These are phyloP conservation scores for Holtermannia corniformis DNA, from an alignment of 768 basidiomycete species.

Conservation along the genomic window DNA sequence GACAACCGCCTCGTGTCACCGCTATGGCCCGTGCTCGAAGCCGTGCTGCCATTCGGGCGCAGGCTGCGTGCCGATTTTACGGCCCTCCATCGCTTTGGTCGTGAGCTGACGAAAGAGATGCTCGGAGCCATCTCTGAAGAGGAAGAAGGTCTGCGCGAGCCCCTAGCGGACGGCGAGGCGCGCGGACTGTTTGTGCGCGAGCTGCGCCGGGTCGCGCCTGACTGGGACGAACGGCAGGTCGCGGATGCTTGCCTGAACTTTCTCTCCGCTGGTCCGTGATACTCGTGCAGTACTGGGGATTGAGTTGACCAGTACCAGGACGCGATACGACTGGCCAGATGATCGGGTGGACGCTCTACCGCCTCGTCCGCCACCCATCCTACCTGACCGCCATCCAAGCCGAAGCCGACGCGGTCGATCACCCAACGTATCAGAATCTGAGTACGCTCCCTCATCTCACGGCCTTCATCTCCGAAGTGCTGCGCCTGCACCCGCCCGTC, in stretches of 20 bases:
- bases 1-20: slow-evolving; percentile 15
- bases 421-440: slow-evolving; percentile 2
- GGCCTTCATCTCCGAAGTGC: slow-evolving; percentile 18
- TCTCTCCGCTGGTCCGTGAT: slow-evolving; percentile 20
- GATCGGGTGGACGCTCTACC: slow-evolving; percentile 21
- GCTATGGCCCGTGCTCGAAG: slow-evolving; percentile 8
- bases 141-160: background rate
- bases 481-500: slow-evolving; percentile 25
- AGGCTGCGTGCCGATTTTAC: slow-evolving; percentile 3
- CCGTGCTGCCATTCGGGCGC: slow-evolving; percentile 3
- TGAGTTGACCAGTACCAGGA: slow-evolving; percentile 4
- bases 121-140: background rate
- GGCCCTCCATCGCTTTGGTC: slow-evolving; percentile 12
- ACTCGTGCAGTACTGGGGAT: background rate
- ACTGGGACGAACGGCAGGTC: slow-evolving; percentile 6
- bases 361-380: slow-evolving; percentile 11
- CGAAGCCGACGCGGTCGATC: slow-evolving; percentile 1
- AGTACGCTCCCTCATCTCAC: slow-evolving; percentile 9
- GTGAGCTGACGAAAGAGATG: slow-evolving; percentile 8
- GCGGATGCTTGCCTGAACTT: slow-evolving; percentile 22
- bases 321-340: slow-evolving; percentile 29
- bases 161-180: background rate
- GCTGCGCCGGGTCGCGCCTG: slow-evolving; percentile 5
- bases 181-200: slow-evolving; percentile 9
- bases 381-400: slow-evolving; percentile 1